Base-by-base conservation (phyloP, 805 yeast genomes). In the Starmerella asiatica region DNA sequence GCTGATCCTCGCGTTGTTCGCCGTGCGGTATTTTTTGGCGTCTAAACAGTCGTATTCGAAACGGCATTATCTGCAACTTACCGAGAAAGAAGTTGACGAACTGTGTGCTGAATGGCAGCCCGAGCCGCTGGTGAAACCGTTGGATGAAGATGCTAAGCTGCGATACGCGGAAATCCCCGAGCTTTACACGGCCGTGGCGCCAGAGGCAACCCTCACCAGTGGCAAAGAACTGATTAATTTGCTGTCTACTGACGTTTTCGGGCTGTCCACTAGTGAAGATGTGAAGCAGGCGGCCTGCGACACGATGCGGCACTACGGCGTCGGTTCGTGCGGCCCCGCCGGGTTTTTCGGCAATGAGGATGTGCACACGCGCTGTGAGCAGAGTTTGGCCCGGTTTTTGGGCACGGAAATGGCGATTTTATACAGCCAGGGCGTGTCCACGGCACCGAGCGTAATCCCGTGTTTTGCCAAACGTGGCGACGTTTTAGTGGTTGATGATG, bases 321-420 rank as follows among this genome's bases (percentile, higher is more conserved):
- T 91, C 37, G 98, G 98, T 48, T 88, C 96, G 1, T 91, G 98
- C 66, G 95, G 97, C 30, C 97, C 98, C 4, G 93, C 96, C 32
- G 93, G 94, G 41, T 91, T 91, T 54, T 91, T 86, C 59, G 98
- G 98, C 45, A 80, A 85, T 44, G 94, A 85, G 60, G 94, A 85
- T 56, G 84, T 77, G 32, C 98, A 91, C 56, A 76, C 75, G 40
- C 69, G 78, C 51, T 67, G 82, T 41, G 93, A 85, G 57, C 75
- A 74, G 51, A 79, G 75, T 46, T 61, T 91, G 44, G 75, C 95
- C 11, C 57, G 65, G 24, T 88, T 75, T 55, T 73, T 88, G 48
- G 84, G 79, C 20, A 71, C 83, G 3, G 93, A 82, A 48, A 70
- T 70, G 40, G 75, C 84, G 35, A 82, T 91, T 40, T 63, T 88